phyloP scores from a whole-genome alignment of 345 rosid genomes.

The Streptanthus diversifolius region DNA sequence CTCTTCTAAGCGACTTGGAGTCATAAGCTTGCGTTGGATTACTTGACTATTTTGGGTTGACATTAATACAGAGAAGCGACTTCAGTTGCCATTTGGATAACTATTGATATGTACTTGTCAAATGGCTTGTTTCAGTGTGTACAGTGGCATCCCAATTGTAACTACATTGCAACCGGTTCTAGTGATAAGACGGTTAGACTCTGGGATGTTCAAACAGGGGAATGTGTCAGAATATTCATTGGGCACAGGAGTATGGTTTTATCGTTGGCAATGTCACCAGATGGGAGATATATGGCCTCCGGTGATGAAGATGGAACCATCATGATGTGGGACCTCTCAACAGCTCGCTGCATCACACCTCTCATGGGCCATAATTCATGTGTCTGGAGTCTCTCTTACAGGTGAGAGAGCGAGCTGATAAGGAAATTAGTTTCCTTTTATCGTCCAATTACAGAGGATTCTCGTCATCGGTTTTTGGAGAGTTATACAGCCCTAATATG shows the following conservation, averaged over 20 bases:
- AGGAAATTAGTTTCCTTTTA: background rate
- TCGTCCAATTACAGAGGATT: background rate
- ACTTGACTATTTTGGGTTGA: background rate
- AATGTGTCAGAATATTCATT: slow-evolving; percentile 80
- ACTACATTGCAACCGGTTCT: slow-evolving; percentile 90
- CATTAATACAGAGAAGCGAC: background rate
- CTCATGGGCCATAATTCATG: slow-evolving; percentile 90
- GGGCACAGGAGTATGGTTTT: slow-evolving; percentile 60
- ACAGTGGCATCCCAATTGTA: slow-evolving; percentile 98
- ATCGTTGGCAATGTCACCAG: slow-evolving; percentile 92
- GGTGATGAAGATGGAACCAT: slow-evolving; percentile 95
- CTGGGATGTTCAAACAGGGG: slow-evolving; percentile 95
- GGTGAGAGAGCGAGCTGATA: slow-evolving; percentile 39
- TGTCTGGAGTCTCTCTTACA: slow-evolving; percentile 86
- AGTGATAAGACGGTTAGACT: slow-evolving; percentile 88
- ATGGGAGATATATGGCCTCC: slow-evolving; percentile 93
- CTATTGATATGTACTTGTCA: slow-evolving; percentile 11
- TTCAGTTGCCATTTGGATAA: background rate
- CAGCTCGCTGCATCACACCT: slow-evolving; percentile 88
- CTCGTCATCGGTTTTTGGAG: background rate
- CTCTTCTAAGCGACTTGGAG: background rate
- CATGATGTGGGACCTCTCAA: slow-evolving; percentile 98
- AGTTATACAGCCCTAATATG: background rate
- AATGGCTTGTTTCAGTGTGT: slow-evolving; percentile 59
- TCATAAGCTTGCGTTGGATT: background rate